Percentiles rank a stretch among this genome's conserved stretches.
Conservation (phyloP, 257 asterid genomes). For the Solanum chmielewskii region DNA sequence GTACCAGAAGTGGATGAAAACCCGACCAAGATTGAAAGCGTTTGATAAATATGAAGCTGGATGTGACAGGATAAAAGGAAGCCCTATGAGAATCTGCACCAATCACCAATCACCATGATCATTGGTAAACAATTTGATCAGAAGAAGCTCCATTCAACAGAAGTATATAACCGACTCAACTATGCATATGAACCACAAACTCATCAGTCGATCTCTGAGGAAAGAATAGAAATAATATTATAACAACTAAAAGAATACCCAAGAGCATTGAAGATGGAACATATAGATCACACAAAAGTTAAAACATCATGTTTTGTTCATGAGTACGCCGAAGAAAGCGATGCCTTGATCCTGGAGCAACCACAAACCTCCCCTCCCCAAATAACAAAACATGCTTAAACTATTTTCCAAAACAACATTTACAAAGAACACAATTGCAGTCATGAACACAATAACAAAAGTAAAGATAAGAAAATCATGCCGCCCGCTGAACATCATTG, state of each 20-base stretch:
- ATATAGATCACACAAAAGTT: not conserved
- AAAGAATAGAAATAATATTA: not conserved
- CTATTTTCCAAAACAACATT: not conserved
- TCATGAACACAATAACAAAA: not conserved
- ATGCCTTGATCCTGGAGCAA: not conserved
- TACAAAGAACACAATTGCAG: not conserved
- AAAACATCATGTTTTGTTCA: not conserved
- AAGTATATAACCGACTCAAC: constrained; percentile 10
- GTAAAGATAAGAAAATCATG: not conserved
- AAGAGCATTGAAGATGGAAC: not conserved
- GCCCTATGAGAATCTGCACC: constrained; percentile 73
- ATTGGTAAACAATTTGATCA: constrained; percentile 14
- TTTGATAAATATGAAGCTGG: constrained; percentile 68
- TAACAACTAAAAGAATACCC: not conserved
- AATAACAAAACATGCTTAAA: not conserved
- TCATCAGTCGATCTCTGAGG: not conserved
- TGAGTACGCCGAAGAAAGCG: not conserved
- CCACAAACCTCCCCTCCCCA: not conserved
- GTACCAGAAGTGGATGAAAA: constrained; percentile 94
- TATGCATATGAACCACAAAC: not conserved
- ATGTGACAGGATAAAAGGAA: constrained; percentile 65
- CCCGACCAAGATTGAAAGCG: constrained; percentile 91
- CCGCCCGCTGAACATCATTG: not conserved
- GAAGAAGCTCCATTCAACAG: constrained; percentile 7
- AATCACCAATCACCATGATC: constrained; percentile 18